These are phyloP conservation scores for Biscutella laevigata DNA, from an alignment of 441 rosid genomes.

Conservation along the genomic window DNA sequence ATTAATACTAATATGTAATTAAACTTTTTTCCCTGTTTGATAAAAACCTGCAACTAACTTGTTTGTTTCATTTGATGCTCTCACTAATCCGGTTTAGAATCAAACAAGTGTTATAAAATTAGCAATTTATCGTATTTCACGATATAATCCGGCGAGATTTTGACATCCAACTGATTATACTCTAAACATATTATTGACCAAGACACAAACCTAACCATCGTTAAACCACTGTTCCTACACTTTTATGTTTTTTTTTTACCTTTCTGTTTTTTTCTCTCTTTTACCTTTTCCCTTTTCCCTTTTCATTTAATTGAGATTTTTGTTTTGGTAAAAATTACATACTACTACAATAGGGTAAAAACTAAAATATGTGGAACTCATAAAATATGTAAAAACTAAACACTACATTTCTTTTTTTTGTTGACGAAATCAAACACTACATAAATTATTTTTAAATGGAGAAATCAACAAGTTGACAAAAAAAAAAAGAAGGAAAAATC, in stretches of 20 bases:
- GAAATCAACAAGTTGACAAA: no score
- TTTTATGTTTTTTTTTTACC: not conserved
- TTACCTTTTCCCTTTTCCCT: not conserved
- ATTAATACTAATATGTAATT: no score
- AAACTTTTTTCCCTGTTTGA: no score
- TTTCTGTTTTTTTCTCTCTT: not conserved
- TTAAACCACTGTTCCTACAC: not conserved
- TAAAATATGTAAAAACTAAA: no score
- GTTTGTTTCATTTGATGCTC: constrained; percentile 29
- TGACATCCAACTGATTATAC: constrained; percentile 10
- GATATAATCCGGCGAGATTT: constrained; percentile 16
- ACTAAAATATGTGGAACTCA: not conserved
- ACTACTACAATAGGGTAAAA: not conserved
- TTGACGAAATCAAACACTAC: no score
- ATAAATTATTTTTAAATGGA: no score
- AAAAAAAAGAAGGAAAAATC: no score
- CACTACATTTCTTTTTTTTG: no score
- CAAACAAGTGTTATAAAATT: constrained; percentile 14
- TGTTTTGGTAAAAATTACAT: not conserved
- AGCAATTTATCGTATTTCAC: constrained; percentile 19
- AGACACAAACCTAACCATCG: constrained; percentile 15
- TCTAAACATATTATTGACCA: constrained; percentile 6
- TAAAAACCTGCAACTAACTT: constrained; percentile 29
- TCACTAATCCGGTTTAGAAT: constrained; percentile 14
- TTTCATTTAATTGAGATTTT: no score